Percentiles rank a stretch among this genome's conserved stretches.
phyloP scores from a whole-genome alignment of 495 filamentous ascomycete species.

The Sporormia fimetaria region DNA sequence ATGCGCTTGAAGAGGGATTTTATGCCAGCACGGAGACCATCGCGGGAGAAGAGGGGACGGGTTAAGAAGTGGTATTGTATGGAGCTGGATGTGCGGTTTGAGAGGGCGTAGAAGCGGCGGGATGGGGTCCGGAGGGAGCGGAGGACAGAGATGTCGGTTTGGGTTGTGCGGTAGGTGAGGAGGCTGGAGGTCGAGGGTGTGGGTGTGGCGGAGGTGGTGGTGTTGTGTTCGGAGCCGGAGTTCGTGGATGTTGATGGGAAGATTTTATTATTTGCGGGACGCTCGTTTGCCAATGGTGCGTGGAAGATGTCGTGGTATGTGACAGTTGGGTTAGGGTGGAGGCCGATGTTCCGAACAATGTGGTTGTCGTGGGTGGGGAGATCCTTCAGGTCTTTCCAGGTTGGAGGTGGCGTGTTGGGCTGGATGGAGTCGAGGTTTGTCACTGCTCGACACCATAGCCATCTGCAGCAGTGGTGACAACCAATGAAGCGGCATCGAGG shows the following conservation, averaged over 20 bases:
- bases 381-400: conserved; percentile 16
- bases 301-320: not conserved
- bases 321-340: conserved; percentile 4
- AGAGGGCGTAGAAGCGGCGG: conserved; percentile 20
- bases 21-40: conserved; percentile 15
- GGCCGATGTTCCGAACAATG: conserved; percentile 24
- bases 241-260: not conserved
- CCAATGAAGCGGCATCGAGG: too few relatives aligned
- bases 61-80: conserved; percentile 2
- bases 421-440: conserved; percentile 27
- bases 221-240: conserved; percentile 3
- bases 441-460: too few relatives aligned
- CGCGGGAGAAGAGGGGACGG: not conserved
- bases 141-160: conserved; percentile 11
- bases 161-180: conserved; percentile 17
- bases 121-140: not conserved
- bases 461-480: too few relatives aligned
- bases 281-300: not conserved
- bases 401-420: conserved; percentile 17
- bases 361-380: conserved; percentile 23
- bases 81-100: not conserved
- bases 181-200: conserved; percentile 6
- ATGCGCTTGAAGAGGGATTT: conserved; percentile 10
- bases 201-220: not conserved
- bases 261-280: not conserved